A percentile compares a stretch with the other conserved stretches of the same genome.
phyloP scores from a whole-genome alignment of 176 grass and related monocot genomes.

The Aegilops sharonensis region DNA sequence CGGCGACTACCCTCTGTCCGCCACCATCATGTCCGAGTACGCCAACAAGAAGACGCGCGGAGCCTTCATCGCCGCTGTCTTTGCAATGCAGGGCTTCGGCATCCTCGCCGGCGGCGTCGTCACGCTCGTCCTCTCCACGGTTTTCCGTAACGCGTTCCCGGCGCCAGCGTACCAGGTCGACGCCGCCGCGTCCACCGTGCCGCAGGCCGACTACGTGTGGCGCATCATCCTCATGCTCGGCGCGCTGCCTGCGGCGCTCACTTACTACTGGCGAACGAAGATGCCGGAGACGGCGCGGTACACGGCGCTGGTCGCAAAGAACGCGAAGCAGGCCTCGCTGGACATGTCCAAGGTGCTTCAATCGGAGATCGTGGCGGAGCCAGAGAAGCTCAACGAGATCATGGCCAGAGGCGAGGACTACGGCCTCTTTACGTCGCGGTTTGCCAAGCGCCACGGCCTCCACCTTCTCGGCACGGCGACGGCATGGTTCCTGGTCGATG shows the following conservation, averaged over 20 bases:
- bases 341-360: constrained; percentile 73
- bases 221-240: constrained; percentile 12
- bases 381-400: too few relatives aligned
- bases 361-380: too few relatives aligned
- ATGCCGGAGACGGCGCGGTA: constrained; percentile 81
- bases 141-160: too few relatives aligned
- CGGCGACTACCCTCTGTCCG: constrained; percentile 76
- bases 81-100: constrained; percentile 87
- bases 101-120: constrained; percentile 65
- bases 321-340: constrained; percentile 44
- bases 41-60: constrained; percentile 78
- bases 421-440: neutral
- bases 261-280: constrained; percentile 67
- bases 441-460: too few relatives aligned
- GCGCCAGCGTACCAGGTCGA: too few relatives aligned
- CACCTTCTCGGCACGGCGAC: too few relatives aligned
- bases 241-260: constrained; percentile 25
- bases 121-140: too few relatives aligned
- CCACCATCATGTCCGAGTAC: constrained; percentile 98
- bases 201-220: constrained; percentile 12
- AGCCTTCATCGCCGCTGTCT: constrained; percentile 76
- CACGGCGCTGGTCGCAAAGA: constrained; percentile 60
- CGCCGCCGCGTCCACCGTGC: neutral
- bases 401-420: too few relatives aligned
- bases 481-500: constrained; percentile 61